A percentile compares a stretch with the other conserved stretches of the same genome.
phyloP scores from a whole-genome alignment of 2,329 filamentous ascomycete species.

The Fusarium sp. region DNA sequence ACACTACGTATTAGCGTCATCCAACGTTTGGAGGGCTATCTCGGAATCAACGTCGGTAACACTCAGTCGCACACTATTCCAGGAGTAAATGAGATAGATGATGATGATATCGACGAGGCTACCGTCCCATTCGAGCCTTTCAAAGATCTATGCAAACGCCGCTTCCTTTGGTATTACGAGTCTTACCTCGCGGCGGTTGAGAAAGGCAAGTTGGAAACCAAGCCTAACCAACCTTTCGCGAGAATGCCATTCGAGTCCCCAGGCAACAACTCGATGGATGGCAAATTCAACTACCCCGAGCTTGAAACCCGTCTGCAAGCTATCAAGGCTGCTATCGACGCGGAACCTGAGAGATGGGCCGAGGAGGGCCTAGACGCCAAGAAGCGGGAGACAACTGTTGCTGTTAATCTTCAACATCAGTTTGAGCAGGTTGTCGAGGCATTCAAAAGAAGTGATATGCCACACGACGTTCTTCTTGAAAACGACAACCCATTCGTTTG shows the following conservation, averaged over 20 bases:
- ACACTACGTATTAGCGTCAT: conserved; percentile 88
- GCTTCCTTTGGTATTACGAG: conserved; percentile 96
- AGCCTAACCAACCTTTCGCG: conserved; percentile 74
- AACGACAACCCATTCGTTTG: conserved; percentile 91
- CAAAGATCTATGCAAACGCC: conserved; percentile 87
- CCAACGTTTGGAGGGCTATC: conserved; percentile 82
- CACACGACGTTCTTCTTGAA: conserved; percentile 81
- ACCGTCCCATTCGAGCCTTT: conserved; percentile 82
- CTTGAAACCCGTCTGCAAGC: conserved; percentile 76
- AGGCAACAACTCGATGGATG: conserved; percentile 84
- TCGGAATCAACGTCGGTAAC: conserved; percentile 72
- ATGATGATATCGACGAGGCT: conserved; percentile 67
- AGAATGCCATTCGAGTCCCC: conserved; percentile 85
- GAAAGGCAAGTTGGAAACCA: conserved; percentile 72
- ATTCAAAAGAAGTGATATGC: conserved; percentile 77
- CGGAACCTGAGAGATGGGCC: conserved; percentile 80
- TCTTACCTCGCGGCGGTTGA: conserved; percentile 81
- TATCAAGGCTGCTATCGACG: conserved; percentile 77
- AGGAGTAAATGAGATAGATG: conserved; percentile 55
- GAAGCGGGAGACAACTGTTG: conserved; percentile 77
- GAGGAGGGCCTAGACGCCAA: conserved; percentile 73
- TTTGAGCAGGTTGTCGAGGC: conserved; percentile 83
- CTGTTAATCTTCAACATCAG: conserved; percentile 85
- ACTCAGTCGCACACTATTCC: conserved; percentile 48
- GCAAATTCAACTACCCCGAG: conserved; percentile 83